Base-by-base conservation (phyloP, 2,329 filamentous ascomycete genomes). In the Pseudocercospora eumusae region DNA sequence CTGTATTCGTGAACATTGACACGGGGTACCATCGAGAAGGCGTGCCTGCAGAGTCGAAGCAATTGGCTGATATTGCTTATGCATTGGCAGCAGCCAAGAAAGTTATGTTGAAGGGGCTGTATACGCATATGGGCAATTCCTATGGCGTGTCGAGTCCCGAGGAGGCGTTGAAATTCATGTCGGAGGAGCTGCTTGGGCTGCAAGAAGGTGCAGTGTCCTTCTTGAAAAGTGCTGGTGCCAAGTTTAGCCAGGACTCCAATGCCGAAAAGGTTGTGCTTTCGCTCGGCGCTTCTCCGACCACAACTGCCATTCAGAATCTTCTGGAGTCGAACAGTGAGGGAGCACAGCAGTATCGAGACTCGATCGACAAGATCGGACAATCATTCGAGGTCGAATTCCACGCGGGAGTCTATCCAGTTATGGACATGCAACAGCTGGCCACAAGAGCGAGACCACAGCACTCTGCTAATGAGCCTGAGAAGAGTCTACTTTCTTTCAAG, bases 401-500 rank as follows among this genome's bases (percentile, higher is more conserved):
- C 73, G 89, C 90, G 0, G 90, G 89, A 28, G 88, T 91, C 2
- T 93, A 93, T 72, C 86, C 90, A 0, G 80, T 87, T 2, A 82
- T 93, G 8, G 91, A 95, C 74, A 80, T 93, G 69, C 91, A 95
- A 74, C 91, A 95, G 74, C 80, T 93, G 1, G 86, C 89, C 0
- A 91, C 90, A 0, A 85, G 88, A 69, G 87, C 89, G 3, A 76
- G 83, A 0, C 79, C 81, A 3, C 69, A 74, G 0, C 57, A 69
- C n/a, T 59, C 68, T 21, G 66, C 66, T 13, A 70, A 71, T 71
- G 53, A 68, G 33, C 66, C 66, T 9, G 63, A 56, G 4, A 62
- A 68, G 49, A 72, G 65, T 20, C 61, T 75, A 69, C 69, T 75
- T 67, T 81, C 79, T 13, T 80, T 81, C 65, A 74, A 80, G 2